Conservation (phyloP, 1,284 basidiomycete species). For the Cutaneotrichosporon daszewskae region DNA sequence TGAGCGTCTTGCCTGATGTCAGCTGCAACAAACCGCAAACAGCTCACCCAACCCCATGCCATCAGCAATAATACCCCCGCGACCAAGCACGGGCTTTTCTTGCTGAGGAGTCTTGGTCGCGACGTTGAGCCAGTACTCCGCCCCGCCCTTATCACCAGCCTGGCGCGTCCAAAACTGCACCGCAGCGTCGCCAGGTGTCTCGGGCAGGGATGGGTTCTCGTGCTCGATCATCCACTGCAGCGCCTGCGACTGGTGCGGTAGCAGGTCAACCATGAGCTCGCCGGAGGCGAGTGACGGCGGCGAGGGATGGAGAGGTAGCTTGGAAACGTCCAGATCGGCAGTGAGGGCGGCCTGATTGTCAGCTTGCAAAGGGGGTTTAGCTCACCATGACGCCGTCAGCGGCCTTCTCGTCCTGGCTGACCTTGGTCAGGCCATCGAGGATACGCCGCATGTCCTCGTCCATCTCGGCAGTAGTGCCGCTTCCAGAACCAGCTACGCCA, state of each 20-base stretch:
- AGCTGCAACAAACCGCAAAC: neutral
- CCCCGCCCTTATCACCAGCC: slow-evolving; percentile 50
- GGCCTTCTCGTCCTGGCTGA: slow-evolving; percentile 59
- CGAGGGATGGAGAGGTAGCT: slow-evolving; percentile 46
- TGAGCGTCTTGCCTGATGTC: slow-evolving; percentile 67
- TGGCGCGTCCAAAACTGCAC: slow-evolving; percentile 81
- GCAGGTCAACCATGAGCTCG: slow-evolving; percentile 61
- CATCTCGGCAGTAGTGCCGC: slow-evolving; percentile 11
- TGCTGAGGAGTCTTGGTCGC: slow-evolving; percentile 72
- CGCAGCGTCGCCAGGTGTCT: slow-evolving; percentile 60
- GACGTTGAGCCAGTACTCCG: slow-evolving; percentile 52
- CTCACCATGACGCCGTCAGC: slow-evolving; percentile 59
- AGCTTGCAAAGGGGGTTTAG: neutral
- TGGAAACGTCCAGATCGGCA: slow-evolving; percentile 33
- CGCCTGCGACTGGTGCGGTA: slow-evolving; percentile 61
- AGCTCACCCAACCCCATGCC: slow-evolving; percentile 65
- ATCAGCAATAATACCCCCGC: slow-evolving; percentile 79
- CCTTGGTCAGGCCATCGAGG: slow-evolving; percentile 63
- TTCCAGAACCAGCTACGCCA: slow-evolving; percentile 5
- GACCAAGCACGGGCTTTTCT: slow-evolving; percentile 60
- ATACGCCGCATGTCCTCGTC: slow-evolving; percentile 63
- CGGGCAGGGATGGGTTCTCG: slow-evolving; percentile 68
- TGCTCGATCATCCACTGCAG: slow-evolving; percentile 64
- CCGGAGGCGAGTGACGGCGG: slow-evolving; percentile 64
- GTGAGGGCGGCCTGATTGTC: slow-evolving; percentile 33